Base-by-base conservation (phyloP, 768 basidiomycete genomes). In the Zangia roseola region DNA sequence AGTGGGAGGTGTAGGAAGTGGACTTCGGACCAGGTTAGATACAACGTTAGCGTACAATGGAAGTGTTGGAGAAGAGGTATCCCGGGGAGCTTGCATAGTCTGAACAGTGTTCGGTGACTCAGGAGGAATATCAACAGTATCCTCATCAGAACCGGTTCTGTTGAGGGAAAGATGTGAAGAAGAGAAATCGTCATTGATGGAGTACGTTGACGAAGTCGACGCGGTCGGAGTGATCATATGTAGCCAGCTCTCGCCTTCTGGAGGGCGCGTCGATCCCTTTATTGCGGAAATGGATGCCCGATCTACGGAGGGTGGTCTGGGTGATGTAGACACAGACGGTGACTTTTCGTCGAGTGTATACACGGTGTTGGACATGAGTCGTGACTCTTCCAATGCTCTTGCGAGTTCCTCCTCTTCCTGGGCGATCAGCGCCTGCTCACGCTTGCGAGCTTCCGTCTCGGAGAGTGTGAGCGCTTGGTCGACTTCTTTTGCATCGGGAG, bases 331-430 rank as follows among this genome's bases (percentile, higher is more conserved):
- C 24, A 50, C 39, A 26, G 57, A 48, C 9, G 44, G 23, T 4
- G 47, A 44, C 6, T 17, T 44, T 2, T 49, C 48, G 8, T 58
- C 49, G 35, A 56, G 10, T 24, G 44, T 13, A 34, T 59, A 62
- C 16, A 43, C 19, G 40, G 6, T 40, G 28, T 10, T 35, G 20
- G 62, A 47, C 41, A 53, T 37, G 16, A 68, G 35, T n/a, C 68
- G 67, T 2, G 84, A 86, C 50, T 76, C 76, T 54, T 80, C 75
- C 49, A 91, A 56, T 0, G 86, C 88, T 52, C 73, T 74, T 19
- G 79, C 79, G 13, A 90, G 69, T 36, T 88, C 83, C 25, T 82
- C 81, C 49, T 88, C 84, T 60, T 90, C 86, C 49, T 62, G 62
- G 19, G 56, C 56, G 26, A 59, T 50, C 38, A 69, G 20, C 7